These are phyloP conservation scores for Pythium folliculosum DNA, from an alignment of 352 stramenopile genomes.

Conservation along the genomic window DNA sequence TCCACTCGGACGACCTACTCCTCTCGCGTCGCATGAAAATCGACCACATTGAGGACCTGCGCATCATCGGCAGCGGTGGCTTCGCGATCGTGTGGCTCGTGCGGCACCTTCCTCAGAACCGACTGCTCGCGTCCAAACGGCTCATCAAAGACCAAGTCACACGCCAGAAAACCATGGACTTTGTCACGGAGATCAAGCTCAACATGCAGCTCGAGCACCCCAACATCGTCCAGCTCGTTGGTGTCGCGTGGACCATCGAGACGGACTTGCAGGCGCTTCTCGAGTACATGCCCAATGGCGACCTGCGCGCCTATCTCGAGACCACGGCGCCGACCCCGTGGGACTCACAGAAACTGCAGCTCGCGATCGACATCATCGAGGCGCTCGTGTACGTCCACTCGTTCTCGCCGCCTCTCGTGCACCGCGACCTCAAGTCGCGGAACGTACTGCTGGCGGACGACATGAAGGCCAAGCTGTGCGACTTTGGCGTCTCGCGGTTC, in stretches of 20 bases:
- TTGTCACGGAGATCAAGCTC: slow-evolving; percentile 75
- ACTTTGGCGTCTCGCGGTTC: slow-evolving; percentile 28
- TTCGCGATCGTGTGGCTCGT: slow-evolving; percentile 55
- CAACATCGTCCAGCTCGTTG: slow-evolving; percentile 64
- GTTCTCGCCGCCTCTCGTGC: slow-evolving; percentile 42
- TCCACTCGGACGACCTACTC: no score
- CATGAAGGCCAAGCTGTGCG: slow-evolving; percentile 27
- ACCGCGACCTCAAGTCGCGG: slow-evolving; percentile 46
- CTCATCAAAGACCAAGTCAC: slow-evolving; percentile 50
- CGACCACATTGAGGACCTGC: slow-evolving; percentile 51
- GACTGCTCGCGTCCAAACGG: slow-evolving; percentile 52
- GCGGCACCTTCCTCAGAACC: slow-evolving; percentile 36
- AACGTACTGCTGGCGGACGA: slow-evolving; percentile 42
- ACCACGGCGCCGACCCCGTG: slow-evolving; percentile 5
- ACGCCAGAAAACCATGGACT: slow-evolving; percentile 41
- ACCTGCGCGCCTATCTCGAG: slow-evolving; percentile 52
- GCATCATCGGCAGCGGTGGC: slow-evolving; percentile 46
- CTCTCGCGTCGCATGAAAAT: slow-evolving; percentile 38
- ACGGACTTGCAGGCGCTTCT: slow-evolving; percentile 60
- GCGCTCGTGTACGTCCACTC: slow-evolving; percentile 54
- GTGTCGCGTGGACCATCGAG: slow-evolving; percentile 64
- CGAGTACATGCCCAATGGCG: slow-evolving; percentile 66
- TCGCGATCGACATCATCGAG: slow-evolving; percentile 49
- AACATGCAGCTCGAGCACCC: slow-evolving; percentile 55
- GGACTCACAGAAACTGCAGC: slow-evolving; percentile 30